Evolutionary conservation across 1,284 basidiomycete species (phyloP).

Genomic region (Quambalaria eucalypti): DNA sequence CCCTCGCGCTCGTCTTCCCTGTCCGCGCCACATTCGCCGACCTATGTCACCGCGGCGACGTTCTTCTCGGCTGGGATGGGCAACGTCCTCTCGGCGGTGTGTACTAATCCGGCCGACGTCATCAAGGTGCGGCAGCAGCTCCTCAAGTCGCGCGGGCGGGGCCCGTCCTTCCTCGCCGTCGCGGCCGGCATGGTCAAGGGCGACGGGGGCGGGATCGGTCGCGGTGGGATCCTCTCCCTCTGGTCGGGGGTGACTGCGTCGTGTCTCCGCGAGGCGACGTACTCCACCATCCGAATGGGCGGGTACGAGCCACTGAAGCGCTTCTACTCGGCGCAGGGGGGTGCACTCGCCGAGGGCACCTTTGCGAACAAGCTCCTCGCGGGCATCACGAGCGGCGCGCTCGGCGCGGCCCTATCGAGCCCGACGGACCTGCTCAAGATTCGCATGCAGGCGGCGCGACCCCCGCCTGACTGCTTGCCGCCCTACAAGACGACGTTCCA

Average conservation of each 20-base stretch:
- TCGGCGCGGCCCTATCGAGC: conserved; percentile 25
- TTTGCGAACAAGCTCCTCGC: conserved; percentile 30
- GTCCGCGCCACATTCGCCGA: background rate
- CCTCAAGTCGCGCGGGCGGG: conserved; percentile 11
- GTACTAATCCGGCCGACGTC: conserved; percentile 31
- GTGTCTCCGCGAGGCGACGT: conserved; percentile 27
- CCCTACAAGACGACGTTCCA: conserved; percentile 30
- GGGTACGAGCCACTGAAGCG: conserved; percentile 29
- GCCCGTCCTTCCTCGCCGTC: conserved; percentile 17
- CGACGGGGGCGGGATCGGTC: conserved; percentile 18
- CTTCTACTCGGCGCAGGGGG: conserved; percentile 8
- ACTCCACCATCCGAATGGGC: conserved; percentile 31
- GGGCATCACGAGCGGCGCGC: conserved; percentile 26
- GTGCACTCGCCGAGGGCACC: conserved; percentile 10
- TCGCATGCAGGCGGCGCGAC: conserved; percentile 25
- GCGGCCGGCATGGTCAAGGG: conserved; percentile 13
- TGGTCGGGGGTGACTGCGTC: conserved; percentile 30
- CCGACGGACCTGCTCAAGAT: conserved; percentile 34
- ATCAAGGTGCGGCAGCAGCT: conserved; percentile 37
- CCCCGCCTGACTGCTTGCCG: conserved; percentile 12
- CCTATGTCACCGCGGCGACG: conserved; percentile 5
- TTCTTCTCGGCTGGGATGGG: conserved; percentile 26
- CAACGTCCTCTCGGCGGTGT: conserved; percentile 26
- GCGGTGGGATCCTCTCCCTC: conserved; percentile 1
- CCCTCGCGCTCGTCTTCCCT: no score